These are phyloP conservation scores for Vaccinium macrocarpon DNA, from an alignment of 148 eudicot species.

Conservation along the genomic window DNA sequence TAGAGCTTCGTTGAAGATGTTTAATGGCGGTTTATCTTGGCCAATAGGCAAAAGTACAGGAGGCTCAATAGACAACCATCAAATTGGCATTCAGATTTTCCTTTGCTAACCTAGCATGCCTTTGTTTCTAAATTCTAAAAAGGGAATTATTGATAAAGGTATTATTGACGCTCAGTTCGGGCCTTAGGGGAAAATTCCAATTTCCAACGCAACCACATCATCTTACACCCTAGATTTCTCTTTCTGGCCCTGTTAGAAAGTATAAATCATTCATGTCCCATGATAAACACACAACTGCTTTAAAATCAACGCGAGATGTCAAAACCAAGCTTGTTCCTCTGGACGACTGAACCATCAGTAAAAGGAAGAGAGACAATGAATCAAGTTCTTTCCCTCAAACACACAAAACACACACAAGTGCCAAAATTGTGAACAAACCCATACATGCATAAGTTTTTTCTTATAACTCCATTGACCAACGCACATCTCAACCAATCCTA, in stretches of 20 bases:
- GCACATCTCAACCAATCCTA: not conserved
- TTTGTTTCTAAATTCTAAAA: too few relatives aligned
- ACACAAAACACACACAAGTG: not conserved
- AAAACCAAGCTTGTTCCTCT: not conserved
- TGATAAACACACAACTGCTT: not conserved
- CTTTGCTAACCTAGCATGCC: too few relatives aligned
- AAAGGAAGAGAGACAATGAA: not conserved
- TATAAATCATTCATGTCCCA: not conserved
- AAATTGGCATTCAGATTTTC: too few relatives aligned
- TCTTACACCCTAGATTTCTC: not conserved
- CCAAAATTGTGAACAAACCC: not conserved
- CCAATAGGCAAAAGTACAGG: too few relatives aligned
- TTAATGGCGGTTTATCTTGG: too few relatives aligned
- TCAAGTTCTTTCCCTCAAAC: not conserved
- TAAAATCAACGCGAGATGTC: not conserved
- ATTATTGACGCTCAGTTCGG: not conserved
- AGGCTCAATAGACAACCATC: too few relatives aligned
- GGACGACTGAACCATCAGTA: slow-evolving; percentile 6
- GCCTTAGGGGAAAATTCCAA: not conserved
- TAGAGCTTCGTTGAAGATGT: too few relatives aligned
- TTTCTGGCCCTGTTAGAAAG: not conserved
- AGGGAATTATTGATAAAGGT: not conserved
- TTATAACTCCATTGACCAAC: not conserved
- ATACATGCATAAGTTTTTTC: not conserved
- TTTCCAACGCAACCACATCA: not conserved